Conservation (phyloP, 495 filamentous ascomycete genomes). For the Hypoxylon trugodes region DNA sequence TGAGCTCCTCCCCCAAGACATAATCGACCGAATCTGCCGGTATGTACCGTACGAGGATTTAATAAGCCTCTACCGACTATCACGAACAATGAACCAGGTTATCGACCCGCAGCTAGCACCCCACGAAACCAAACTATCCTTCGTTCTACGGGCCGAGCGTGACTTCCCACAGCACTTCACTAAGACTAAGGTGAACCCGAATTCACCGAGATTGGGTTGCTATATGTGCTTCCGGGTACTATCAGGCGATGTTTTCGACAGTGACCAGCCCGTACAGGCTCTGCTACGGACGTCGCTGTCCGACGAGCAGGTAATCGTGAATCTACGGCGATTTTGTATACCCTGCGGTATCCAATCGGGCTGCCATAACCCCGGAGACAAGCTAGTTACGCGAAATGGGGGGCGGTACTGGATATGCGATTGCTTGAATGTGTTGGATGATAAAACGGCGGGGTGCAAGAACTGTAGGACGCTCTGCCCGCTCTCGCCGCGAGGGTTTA, state of each 20-base stretch:
- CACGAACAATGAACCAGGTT: not conserved
- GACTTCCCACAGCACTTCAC: constrained; percentile 35
- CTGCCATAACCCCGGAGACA: constrained; percentile 33
- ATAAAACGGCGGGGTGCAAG: constrained; percentile 11
- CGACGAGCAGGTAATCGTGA: constrained; percentile 16
- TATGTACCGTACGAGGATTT: constrained; percentile 31
- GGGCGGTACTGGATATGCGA: constrained; percentile 37
- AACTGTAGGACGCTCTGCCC: constrained; percentile 28
- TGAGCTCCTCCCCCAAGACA: constrained; percentile 15
- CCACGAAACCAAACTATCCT: constrained; percentile 22
- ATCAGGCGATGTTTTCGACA: constrained; percentile 29
- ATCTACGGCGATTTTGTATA: constrained; percentile 42
- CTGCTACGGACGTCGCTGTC: not conserved
- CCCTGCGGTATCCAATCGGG: constrained; percentile 35
- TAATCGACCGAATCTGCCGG: constrained; percentile 23
- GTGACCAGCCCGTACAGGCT: constrained; percentile 31
- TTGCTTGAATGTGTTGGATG: constrained; percentile 21
- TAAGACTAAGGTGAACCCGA: no score
- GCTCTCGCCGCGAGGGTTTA: constrained; percentile 2
- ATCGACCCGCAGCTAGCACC: constrained; percentile 28
- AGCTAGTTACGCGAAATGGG: constrained; percentile 28
- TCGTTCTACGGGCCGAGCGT: constrained; percentile 38
- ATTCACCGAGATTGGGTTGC: constrained; percentile 33
- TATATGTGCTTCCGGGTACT: constrained; percentile 37
- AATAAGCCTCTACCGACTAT: constrained; percentile 18